These are phyloP conservation scores for Penicillium sp. DNA, from an alignment of 2,329 filamentous ascomycete genomes.

Conservation along the genomic window DNA sequence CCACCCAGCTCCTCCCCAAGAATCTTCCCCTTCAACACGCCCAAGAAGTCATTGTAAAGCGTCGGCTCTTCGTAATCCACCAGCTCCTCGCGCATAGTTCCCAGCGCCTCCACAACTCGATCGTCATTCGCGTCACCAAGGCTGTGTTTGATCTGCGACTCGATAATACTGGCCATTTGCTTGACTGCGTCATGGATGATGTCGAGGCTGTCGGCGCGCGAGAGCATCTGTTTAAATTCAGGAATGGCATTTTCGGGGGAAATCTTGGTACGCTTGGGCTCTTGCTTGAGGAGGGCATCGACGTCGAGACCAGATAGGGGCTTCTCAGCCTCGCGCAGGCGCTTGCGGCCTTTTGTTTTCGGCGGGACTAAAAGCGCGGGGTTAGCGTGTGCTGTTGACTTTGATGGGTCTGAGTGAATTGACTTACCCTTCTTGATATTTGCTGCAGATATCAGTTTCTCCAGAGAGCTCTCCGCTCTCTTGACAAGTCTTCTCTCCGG, in stretches of 20 bases:
- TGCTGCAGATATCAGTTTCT: constrained; percentile 66
- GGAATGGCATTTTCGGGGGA: constrained; percentile 77
- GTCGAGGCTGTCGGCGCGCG: constrained; percentile 59
- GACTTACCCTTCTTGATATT: constrained; percentile 78
- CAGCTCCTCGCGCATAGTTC: constrained; percentile 76
- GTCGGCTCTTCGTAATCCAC: constrained; percentile 72
- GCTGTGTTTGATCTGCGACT: constrained; percentile 68
- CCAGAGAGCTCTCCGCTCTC: constrained; percentile 59
- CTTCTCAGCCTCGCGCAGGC: constrained; percentile 68
- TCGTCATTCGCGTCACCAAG: constrained; percentile 75
- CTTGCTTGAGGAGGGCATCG: constrained; percentile 70
- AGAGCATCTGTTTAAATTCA: constrained; percentile 81
- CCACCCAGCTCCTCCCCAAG: constrained; percentile 71
- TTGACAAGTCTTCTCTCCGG: constrained; percentile 69
- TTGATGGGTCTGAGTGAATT: neutral
- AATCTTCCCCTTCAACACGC: constrained; percentile 70
- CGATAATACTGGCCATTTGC: constrained; percentile 74
- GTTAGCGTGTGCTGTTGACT: constrained; percentile 25
- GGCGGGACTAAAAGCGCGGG: constrained; percentile 65
- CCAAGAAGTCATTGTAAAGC: constrained; percentile 74
- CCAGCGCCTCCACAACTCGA: constrained; percentile 72
- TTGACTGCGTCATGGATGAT: constrained; percentile 67
- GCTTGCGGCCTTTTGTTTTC: constrained; percentile 72
- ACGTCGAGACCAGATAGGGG: constrained; percentile 90
- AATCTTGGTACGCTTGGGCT: constrained; percentile 54